phyloP scores from a whole-genome alignment of 129 eudicot species.

The Centaurea solstitialis region DNA sequence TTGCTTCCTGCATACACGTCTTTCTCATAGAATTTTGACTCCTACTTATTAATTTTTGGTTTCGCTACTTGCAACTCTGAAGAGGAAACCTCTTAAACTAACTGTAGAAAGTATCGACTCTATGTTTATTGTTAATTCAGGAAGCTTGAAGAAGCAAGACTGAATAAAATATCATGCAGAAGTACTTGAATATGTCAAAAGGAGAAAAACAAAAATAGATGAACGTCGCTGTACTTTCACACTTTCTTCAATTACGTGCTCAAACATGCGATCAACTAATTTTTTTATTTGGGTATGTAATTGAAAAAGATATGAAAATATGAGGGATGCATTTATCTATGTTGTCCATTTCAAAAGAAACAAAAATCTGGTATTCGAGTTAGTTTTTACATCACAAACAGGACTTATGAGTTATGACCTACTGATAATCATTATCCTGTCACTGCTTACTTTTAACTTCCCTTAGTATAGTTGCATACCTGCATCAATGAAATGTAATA shows the following conservation, averaged over 20 bases:
- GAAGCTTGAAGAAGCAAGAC: not conserved
- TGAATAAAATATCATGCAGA: not conserved
- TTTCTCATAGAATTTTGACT: not conserved
- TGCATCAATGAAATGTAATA: not conserved
- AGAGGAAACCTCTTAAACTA: not conserved
- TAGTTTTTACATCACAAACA: conserved; percentile 8
- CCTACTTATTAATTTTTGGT: not conserved
- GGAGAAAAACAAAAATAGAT: no score
- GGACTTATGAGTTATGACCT: not conserved
- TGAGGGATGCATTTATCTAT: not conserved
- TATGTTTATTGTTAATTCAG: not conserved
- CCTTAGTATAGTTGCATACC: not conserved
- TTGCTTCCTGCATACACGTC: not conserved
- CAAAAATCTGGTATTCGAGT: not conserved
- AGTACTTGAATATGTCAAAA: not conserved
- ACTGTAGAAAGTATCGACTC: not conserved
- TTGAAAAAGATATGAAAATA: not conserved
- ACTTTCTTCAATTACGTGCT: not conserved
- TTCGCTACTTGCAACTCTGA: not conserved
- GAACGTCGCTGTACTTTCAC: no score
- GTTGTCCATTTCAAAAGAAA: not conserved
- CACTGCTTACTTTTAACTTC: not conserved
- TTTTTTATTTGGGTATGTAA: not conserved
- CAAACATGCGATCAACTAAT: not conserved
- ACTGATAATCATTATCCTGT: not conserved